A percentile compares a stretch with the other conserved stretches of the same genome.
Evolutionary conservation across 345 rosid species (phyloP).

Genomic region (Aquilaria sinensis): DNA sequence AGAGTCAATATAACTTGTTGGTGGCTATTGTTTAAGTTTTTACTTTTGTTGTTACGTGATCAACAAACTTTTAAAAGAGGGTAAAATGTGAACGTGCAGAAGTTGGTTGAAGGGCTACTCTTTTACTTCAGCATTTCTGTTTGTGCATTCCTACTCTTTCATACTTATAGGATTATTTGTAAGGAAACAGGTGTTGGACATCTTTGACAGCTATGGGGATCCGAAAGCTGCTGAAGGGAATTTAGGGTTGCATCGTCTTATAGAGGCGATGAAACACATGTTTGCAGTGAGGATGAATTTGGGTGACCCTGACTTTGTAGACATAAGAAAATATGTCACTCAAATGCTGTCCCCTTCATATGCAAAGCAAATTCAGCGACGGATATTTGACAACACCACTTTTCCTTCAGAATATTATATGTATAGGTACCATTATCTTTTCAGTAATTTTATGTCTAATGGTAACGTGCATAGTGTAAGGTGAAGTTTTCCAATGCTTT

Average conservation of each 20-base stretch:
- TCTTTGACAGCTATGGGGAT: slow-evolving; percentile 54
- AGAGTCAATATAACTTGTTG: too few relatives aligned
- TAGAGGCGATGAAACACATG: slow-evolving; percentile 95
- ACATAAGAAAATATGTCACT: slow-evolving; percentile 24
- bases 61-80: too few relatives aligned
- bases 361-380: slow-evolving; percentile 46
- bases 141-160: too few relatives aligned
- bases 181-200: slow-evolving; percentile 57
- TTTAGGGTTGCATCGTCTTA: slow-evolving; percentile 62
- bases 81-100: too few relatives aligned
- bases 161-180: too few relatives aligned
- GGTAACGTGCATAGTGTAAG: too few relatives aligned
- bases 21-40: too few relatives aligned
- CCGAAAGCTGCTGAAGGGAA: slow-evolving; percentile 42
- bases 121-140: too few relatives aligned
- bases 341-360: slow-evolving; percentile 67
- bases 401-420: slow-evolving; percentile 79
- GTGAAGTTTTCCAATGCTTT: too few relatives aligned
- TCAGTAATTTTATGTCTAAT: neutral
- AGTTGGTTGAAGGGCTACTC: too few relatives aligned
- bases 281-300: slow-evolving; percentile 81
- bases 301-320: slow-evolving; percentile 74
- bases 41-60: too few relatives aligned
- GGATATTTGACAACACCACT: slow-evolving; percentile 71
- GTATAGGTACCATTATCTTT: slow-evolving; percentile 28